A percentile compares a stretch with the other conserved stretches of the same genome.
Conservation (phyloP, 345 rosid species). For the Clarkia xantiana region DNA sequence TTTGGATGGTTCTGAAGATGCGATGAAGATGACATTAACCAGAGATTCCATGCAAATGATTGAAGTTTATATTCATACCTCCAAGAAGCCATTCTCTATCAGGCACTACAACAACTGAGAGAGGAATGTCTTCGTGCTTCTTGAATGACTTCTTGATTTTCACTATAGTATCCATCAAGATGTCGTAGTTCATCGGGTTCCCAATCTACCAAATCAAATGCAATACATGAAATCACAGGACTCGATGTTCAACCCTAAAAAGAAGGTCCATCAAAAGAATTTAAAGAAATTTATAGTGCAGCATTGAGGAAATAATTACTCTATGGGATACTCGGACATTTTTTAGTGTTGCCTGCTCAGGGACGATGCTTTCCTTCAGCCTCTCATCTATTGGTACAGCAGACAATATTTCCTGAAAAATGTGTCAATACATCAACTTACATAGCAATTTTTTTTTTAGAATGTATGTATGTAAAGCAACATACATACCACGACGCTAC, state of each 20-base stretch:
- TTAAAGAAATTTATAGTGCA: too few species aligned
- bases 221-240: conserved; percentile 5
- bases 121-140: conserved; percentile 41
- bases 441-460: too few species aligned
- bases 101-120: conserved; percentile 70
- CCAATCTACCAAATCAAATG: conserved; percentile 43
- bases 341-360: conserved; percentile 36
- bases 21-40: neutral
- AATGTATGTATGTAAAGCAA: neutral
- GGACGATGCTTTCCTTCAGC: conserved; percentile 20
- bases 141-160: conserved; percentile 35
- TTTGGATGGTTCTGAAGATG: conserved; percentile 57
- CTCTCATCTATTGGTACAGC: conserved; percentile 79
- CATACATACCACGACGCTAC: conserved; percentile 61
- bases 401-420: conserved; percentile 69
- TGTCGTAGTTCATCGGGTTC: conserved; percentile 70
- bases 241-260: neutral
- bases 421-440: neutral
- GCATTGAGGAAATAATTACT: conserved; percentile 37
- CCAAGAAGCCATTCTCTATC: conserved; percentile 76
- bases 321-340: conserved; percentile 46
- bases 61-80: conserved; percentile 30
- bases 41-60: neutral
- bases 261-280: too few species aligned
- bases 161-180: conserved; percentile 47